These are phyloP conservation scores for Tylopilus balloui DNA, from an alignment of 768 basidiomycete species.

Conservation along the genomic window DNA sequence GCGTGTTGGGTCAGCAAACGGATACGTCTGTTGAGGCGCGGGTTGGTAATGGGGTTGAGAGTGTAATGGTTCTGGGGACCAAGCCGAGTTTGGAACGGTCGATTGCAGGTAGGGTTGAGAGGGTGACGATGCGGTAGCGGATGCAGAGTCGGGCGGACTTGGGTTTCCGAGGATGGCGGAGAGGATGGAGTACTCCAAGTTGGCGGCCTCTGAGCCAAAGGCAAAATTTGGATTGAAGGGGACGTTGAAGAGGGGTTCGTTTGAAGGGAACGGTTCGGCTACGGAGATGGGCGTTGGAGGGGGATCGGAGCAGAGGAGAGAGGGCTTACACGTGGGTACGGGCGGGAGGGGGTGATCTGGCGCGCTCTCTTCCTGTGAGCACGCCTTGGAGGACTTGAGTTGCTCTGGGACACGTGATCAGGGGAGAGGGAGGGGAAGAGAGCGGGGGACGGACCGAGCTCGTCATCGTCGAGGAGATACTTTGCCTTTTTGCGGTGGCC, in stretches of 20 bases:
- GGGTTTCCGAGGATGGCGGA: constrained; percentile 85
- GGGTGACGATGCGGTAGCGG: constrained; percentile 25
- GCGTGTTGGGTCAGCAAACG: constrained; percentile 28
- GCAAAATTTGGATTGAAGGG: constrained; percentile 57
- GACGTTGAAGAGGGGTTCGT: constrained; percentile 57
- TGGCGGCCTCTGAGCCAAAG: constrained; percentile 88
- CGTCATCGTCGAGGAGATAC: constrained; percentile 91
- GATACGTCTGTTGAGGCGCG: constrained; percentile 13
- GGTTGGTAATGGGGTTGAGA: constrained; percentile 30
- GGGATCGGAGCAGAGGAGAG: not conserved
- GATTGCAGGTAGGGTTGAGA: constrained; percentile 24
- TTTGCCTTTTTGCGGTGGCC: constrained; percentile 98
- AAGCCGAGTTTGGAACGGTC: constrained; percentile 30
- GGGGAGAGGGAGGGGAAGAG: not conserved
- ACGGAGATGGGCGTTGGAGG: constrained; percentile 11
- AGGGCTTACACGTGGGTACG: constrained; percentile 30
- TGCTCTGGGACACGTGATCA: constrained; percentile 38
- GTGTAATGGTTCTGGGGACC: constrained; percentile 36
- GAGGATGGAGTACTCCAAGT: constrained; percentile 92
- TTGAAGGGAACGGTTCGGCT: constrained; percentile 51
- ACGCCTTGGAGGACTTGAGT: constrained; percentile 33
- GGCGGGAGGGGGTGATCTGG: constrained; percentile 28
- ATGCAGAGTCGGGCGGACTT: constrained; percentile 41
- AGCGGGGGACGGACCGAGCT: constrained; percentile 59
- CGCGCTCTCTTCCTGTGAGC: constrained; percentile 23